phyloP scores from a whole-genome alignment of 371 early-diverging fungal species.

The Globomyces sp. region DNA sequence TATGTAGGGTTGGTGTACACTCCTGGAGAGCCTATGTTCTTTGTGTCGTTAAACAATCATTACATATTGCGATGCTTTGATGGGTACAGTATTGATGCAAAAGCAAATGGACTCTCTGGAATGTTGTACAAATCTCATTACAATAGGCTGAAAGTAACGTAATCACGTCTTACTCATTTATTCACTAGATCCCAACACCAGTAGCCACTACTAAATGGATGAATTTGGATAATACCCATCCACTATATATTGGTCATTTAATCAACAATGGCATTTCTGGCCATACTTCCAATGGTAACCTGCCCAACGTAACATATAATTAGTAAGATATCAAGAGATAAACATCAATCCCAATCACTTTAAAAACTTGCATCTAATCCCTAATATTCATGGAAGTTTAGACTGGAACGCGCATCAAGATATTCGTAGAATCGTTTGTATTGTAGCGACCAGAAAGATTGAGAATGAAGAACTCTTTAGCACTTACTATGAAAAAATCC shows the following conservation, averaged over 20 bases:
- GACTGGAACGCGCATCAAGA: not conserved
- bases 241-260: not conserved
- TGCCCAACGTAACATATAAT: not conserved
- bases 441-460: not conserved
- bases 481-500: not conserved
- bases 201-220: too few relatives aligned
- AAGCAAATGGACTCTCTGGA: not conserved
- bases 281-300: not conserved
- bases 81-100: not conserved
- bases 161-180: not conserved
- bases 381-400: not conserved
- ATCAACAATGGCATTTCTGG: not conserved
- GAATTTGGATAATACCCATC: not conserved
- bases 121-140: not conserved
- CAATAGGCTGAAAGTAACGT: not conserved
- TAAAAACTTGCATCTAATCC: not conserved
- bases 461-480: not conserved
- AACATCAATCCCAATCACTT: not conserved
- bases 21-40: not conserved
- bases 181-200: not conserved
- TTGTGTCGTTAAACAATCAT: not conserved
- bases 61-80: not conserved
- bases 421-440: not conserved
- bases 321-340: not conserved
- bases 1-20: not conserved